Evolutionary conservation across 2,329 filamentous ascomycete genomes (phyloP).

Genomic region (Pezicula carpinea): DNA sequence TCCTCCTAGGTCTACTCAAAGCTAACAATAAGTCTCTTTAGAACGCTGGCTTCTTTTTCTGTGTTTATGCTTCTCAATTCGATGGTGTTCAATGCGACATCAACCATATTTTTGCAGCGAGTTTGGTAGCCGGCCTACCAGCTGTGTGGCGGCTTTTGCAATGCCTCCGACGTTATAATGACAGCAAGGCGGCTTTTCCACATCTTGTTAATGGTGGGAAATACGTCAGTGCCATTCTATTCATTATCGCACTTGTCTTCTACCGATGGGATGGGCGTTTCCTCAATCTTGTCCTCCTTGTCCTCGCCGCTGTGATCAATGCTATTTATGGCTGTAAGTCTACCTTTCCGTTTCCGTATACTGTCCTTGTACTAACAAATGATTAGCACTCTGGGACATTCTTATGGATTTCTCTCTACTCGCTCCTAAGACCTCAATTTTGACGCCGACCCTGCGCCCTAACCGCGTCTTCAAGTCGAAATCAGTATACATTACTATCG

Average conservation of each 20-base stretch:
- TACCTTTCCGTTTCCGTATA: background rate
- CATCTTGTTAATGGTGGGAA: constrained; percentile 89
- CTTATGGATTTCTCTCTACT: constrained; percentile 90
- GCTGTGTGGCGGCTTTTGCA: constrained; percentile 85
- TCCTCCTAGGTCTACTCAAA: background rate
- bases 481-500: constrained; percentile 81
- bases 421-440: constrained; percentile 57
- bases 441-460: constrained; percentile 61
- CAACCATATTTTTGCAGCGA: constrained; percentile 65
- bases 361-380: background rate
- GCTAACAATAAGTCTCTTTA: constrained; percentile 31
- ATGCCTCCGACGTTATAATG: constrained; percentile 79
- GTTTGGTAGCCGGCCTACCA: constrained; percentile 67
- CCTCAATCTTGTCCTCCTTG: constrained; percentile 62
- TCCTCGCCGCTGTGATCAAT: constrained; percentile 73
- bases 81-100: constrained; percentile 67
- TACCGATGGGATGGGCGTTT: constrained; percentile 67
- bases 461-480: constrained; percentile 70
- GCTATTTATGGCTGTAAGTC: constrained; percentile 69
- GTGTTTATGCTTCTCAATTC: constrained; percentile 76
- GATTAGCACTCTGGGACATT: constrained; percentile 74
- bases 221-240: constrained; percentile 79
- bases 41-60: constrained; percentile 90
- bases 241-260: constrained; percentile 70
- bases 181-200: constrained; percentile 80